A percentile compares a stretch with the other conserved stretches of the same genome.
phyloP scores from a whole-genome alignment of 768 basidiomycete species.

The Clitopilus passeckerianus region DNA sequence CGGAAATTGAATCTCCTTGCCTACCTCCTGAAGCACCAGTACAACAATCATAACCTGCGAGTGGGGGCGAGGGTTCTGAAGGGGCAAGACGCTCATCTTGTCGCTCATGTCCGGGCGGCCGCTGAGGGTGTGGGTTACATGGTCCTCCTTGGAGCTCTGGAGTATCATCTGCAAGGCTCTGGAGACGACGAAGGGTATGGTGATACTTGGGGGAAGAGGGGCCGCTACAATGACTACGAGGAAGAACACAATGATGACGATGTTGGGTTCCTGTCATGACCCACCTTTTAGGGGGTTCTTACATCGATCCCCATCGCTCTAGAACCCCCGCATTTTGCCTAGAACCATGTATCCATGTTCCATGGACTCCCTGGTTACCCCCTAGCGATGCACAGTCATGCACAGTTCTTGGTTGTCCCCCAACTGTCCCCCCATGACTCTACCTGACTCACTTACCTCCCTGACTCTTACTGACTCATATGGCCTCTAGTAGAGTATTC shows the following conservation, averaged over 20 bases:
- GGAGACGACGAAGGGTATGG: not conserved
- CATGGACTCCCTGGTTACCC: too few species aligned
- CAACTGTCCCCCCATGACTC: too few species aligned
- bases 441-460: too few species aligned
- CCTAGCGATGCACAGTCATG: too few species aligned
- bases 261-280: too few species aligned
- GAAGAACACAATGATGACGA: not conserved
- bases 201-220: not conserved
- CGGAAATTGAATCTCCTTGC: slow-evolving; percentile 16
- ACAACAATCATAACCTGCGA: slow-evolving; percentile 20
- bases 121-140: not conserved
- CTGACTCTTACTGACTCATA: too few species aligned
- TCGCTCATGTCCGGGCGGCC: slow-evolving; percentile 5
- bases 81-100: slow-evolving; percentile 15
- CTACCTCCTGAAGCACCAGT: slow-evolving; percentile 29
- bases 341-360: too few species aligned
- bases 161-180: slow-evolving; percentile 1
- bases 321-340: too few species aligned
- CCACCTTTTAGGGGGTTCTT: too few species aligned
- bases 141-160: slow-evolving; percentile 2
- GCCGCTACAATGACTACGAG: not conserved
- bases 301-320: too few species aligned
- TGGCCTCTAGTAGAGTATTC: too few species aligned
- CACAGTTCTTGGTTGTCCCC: too few species aligned
- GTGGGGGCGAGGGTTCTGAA: slow-evolving; percentile 10